phyloP scores from a whole-genome alignment of 2,329 filamentous ascomycete species.

The Fusarium euwallaceae region DNA sequence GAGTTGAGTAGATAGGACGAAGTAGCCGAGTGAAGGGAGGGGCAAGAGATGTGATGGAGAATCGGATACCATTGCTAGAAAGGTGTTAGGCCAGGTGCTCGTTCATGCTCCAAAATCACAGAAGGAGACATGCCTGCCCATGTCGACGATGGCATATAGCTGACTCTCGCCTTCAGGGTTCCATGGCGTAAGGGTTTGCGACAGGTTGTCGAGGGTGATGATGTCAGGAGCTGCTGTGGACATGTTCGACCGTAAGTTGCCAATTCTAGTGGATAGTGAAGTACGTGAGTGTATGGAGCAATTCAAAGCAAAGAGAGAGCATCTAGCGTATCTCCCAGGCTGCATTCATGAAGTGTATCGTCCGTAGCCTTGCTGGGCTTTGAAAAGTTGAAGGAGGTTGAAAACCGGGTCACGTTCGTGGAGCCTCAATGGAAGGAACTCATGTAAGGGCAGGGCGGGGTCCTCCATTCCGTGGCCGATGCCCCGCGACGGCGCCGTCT shows the following conservation, averaged over 20 bases:
- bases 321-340: not conserved
- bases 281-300: not conserved
- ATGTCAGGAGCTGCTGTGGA: slow-evolving; percentile 52
- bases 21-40: slow-evolving; percentile 79
- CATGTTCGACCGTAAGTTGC: slow-evolving; percentile 42
- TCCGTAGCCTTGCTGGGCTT: not conserved
- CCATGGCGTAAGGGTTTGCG: slow-evolving; percentile 64
- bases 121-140: slow-evolving; percentile 64
- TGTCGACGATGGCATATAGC: slow-evolving; percentile 70
- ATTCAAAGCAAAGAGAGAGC: not conserved
- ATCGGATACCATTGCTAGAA: slow-evolving; percentile 88
- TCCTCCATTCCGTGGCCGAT: slow-evolving; percentile 26
- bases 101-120: not conserved
- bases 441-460: slow-evolving; percentile 17
- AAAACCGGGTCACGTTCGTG: slow-evolving; percentile 17
- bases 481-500: slow-evolving; percentile 31
- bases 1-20: slow-evolving; percentile 81
- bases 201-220: slow-evolving; percentile 66
- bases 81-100: slow-evolving; percentile 9
- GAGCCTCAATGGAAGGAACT: slow-evolving; percentile 21
- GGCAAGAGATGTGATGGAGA: slow-evolving; percentile 87
- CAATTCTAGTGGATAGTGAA: not conserved
- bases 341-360: not conserved
- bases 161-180: slow-evolving; percentile 60
- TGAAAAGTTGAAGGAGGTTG: slow-evolving; percentile 19